Evolutionary conservation across 768 basidiomycete genomes (phyloP), one percentile per base, ranked within the genome.

Genomic region (Amanita molliuscula): DNA sequence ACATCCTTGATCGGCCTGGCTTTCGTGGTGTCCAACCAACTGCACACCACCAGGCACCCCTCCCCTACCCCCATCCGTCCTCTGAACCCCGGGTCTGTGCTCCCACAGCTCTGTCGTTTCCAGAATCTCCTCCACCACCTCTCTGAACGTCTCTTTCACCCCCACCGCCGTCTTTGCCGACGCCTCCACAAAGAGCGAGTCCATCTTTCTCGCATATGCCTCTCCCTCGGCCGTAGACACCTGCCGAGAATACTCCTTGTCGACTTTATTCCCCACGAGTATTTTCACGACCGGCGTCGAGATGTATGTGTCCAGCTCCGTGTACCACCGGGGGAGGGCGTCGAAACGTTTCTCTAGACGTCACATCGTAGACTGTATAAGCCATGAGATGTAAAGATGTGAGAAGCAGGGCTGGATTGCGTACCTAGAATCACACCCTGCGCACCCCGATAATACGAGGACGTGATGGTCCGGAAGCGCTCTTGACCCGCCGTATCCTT

Each of bases 401-500:
- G 16, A 13, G 21, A 20, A 44, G 20, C 10, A 10, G 26, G 25
- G 16, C 16, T 16, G 5, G 4, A 15, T 25, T 16, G 28, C 67
- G 3, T 48, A 82, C 84, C 84, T 42, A 90, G 74, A 58, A 90
- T 85, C 45, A 89, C 77, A 6, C 88, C 87, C 56, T 90, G 86
- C 38, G 87, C 87, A 1, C 87, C 88, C 25, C 96, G 78, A 61
- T 98, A 99, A 59, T 98, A 99, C 7, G 88, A 90, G 2, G 86
- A 86, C 4, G 96, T 98, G 57, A 99, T 85, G 3, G 94, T 96
- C 41, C 92, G 76, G 62, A 97, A 99, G 4, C 95, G 82, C 66
- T 99, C 96, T 65, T 98, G 95, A 0, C 96, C 95, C 44, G 93
- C 91, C 0, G 92, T 95, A 58, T 96, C 91, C 91, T 93, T 31